Evolutionary conservation across 306 rosid species (phyloP).

Genomic region (Citrullus colocynthis): DNA sequence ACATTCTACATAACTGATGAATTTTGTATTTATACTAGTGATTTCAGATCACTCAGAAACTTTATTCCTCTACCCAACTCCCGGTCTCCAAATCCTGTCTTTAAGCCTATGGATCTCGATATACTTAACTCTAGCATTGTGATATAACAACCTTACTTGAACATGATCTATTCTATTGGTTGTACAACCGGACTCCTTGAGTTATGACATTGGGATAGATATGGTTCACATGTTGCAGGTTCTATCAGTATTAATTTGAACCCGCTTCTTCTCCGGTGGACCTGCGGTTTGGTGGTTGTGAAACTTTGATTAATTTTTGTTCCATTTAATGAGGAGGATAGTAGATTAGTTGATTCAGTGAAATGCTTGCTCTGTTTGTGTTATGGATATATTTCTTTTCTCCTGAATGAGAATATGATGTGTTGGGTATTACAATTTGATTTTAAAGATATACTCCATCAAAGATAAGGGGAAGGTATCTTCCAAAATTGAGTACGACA

Average conservation of each 20-base stretch:
- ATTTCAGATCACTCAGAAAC: background rate
- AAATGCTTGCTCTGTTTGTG: background rate
- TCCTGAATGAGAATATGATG: background rate
- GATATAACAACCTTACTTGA: background rate
- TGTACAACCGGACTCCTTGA: background rate
- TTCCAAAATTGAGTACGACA: background rate
- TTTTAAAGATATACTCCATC: background rate
- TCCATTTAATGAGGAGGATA: background rate
- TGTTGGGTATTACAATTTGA: background rate
- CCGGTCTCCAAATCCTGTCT: background rate
- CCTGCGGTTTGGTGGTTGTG: background rate
- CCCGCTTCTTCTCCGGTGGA: background rate
- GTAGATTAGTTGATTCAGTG: background rate
- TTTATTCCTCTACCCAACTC: background rate
- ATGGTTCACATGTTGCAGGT: background rate
- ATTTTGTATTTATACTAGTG: background rate
- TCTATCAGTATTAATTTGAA: background rate
- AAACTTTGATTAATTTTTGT: background rate
- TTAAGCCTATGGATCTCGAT: background rate
- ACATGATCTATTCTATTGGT: background rate
- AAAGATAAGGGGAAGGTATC: background rate
- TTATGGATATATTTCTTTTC: background rate
- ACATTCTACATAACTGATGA: background rate
- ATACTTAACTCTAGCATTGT: background rate
- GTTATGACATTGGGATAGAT: background rate